Base-by-base conservation (phyloP, 2,329 filamentous ascomycete genomes). In the Stemphylium lycopersici region DNA sequence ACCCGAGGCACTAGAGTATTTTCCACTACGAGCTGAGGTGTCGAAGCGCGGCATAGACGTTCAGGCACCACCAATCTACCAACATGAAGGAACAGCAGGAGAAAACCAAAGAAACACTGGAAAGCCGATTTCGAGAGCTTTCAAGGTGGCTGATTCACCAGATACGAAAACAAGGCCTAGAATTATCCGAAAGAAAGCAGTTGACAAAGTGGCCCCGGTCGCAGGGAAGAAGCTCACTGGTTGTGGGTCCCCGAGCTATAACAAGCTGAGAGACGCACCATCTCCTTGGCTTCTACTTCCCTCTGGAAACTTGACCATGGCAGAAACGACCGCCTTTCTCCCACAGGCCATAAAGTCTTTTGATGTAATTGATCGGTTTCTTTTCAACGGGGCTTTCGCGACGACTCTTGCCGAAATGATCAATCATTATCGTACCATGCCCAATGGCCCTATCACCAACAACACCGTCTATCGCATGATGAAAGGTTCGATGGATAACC, bases 261-360 rank as follows among this genome's bases (percentile, higher is more conserved):
- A 64, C n/a, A 66, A 62, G 26, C 38, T 66, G 3, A 34, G 31
- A 22, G 57, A 60, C 13, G 59, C 66, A 1, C 68, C 66, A 3
- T 52, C 52, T 12, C n/a, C 50, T 2, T 56, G 55, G 15, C 49
- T 67, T 1, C 41, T 36, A 3, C 66, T 71, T 40, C 68, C 64
- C 1, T 15, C 31, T 4, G 61, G 49, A n/a, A 70, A 71, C 37
- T 43, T 71, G 7, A 69, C 67, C 1, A 52, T 66, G 2, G 59
- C 62, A 12, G 69, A 73, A 32, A 47, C 69, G 4, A 38, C 63
- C 7, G 56, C 62, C 2, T 70, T 72, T 42, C 16, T 71, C 4
- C 67, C 69, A 1, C 51, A 65, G 2, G 61, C 56, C 2, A 54
- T 70, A 31, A 65, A 67, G 11, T 64, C 57, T 6, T 58, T 53